A percentile compares a stretch with the other conserved stretches of the same genome.
These are phyloP conservation scores for Malus hybrid DNA, from an alignment of 331 rosid genomes.

Conservation along the genomic window DNA sequence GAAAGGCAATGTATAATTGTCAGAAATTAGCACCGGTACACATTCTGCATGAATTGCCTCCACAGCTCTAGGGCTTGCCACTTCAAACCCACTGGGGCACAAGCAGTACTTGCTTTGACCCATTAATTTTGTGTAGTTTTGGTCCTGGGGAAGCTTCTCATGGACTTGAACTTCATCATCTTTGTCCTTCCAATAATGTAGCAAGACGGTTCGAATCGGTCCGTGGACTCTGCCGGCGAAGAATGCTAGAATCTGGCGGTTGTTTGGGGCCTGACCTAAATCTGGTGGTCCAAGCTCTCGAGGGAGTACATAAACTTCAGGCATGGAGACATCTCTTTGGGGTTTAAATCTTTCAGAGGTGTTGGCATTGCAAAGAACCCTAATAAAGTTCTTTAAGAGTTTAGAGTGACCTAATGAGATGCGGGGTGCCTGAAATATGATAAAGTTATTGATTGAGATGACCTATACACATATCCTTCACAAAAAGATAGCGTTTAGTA, in stretches of 20 bases:
- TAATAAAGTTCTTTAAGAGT: conserved; percentile 4
- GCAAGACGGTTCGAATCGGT: conserved; percentile 16
- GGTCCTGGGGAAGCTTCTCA: conserved; percentile 12
- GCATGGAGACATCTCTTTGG: conserved; percentile 9
- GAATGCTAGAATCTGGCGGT: conserved; percentile 29
- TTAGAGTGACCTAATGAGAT: neutral
- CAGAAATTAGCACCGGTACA: too few relatives aligned
- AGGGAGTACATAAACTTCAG: conserved; percentile 4
- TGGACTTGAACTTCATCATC: conserved; percentile 34
- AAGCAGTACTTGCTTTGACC: conserved; percentile 31
- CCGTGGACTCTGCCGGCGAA: conserved; percentile 38
- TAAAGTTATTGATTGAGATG: neutral
- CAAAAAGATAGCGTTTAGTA: neutral
- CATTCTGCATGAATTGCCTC: conserved; percentile 10
- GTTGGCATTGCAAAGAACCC: conserved; percentile 22
- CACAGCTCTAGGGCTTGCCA: conserved; percentile 32
- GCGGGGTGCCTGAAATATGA: conserved; percentile 5
- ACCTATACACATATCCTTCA: too few relatives aligned
- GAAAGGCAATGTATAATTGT: too few relatives aligned
- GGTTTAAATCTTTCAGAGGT: conserved; percentile 19
- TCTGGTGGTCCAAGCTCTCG: conserved; percentile 13
- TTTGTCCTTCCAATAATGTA: conserved; percentile 33
- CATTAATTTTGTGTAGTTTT: conserved; percentile 25
- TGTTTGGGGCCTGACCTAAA: conserved; percentile 10
- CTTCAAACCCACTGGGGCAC: conserved; percentile 41